phyloP scores from a whole-genome alignment of 179 eudicot species.

The Actinidia polygama region DNA sequence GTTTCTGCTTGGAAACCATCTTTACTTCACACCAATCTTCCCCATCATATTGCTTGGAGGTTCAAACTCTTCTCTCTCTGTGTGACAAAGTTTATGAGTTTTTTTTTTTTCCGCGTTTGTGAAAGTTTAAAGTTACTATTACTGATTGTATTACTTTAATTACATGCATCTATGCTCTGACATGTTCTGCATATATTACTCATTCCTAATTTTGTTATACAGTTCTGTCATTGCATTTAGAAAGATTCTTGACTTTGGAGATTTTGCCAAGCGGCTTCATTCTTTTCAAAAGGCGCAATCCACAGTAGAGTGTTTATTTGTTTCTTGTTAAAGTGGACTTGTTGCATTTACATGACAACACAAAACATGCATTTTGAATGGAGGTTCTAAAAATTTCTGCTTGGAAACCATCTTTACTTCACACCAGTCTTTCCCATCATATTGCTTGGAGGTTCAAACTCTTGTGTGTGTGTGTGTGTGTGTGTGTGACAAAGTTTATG shows the following conservation, averaged over 20 bases:
- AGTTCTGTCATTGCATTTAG: neutral
- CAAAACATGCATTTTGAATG: neutral
- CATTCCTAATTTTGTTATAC: neutral
- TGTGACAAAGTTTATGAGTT: neutral
- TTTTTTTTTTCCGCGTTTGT: neutral
- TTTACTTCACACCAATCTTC: neutral
- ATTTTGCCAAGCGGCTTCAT: neutral
- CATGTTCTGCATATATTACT: neutral
- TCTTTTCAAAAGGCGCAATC: neutral
- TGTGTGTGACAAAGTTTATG: neutral
- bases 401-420: neutral
- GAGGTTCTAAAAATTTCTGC: neutral
- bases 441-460: neutral
- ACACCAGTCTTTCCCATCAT: neutral
- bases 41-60: neutral
- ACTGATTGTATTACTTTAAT: neutral
- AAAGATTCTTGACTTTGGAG: no score
- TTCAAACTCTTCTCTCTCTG: no score
- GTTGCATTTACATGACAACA: no score
- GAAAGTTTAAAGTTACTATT: neutral
- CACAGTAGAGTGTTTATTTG: neutral
- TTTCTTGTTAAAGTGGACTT: no score
- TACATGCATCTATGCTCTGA: neutral
- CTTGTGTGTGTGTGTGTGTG: no score
- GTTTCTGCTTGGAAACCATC: no score